phyloP scores from a whole-genome alignment of 1,139 yeast genomes.

The Sugiyamaella xylanicola region DNA sequence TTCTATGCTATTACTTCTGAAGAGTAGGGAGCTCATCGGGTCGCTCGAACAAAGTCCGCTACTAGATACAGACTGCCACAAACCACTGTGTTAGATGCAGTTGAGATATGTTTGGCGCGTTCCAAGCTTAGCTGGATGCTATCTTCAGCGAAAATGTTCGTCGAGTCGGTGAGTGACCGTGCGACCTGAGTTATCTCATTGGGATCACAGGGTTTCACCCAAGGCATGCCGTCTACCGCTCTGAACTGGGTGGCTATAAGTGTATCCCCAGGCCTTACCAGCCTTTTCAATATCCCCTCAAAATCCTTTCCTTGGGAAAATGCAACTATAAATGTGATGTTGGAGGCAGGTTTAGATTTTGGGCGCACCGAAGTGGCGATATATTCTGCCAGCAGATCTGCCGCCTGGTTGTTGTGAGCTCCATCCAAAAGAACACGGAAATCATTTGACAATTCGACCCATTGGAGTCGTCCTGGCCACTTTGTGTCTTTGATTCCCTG shows the following conservation, averaged over 20 bases:
- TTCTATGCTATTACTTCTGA: no score
- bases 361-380: slow-evolving; percentile 39
- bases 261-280: slow-evolving; percentile 55
- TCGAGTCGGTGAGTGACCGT: slow-evolving; percentile 13
- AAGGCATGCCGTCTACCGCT: slow-evolving; percentile 86
- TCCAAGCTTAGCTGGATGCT: slow-evolving; percentile 5
- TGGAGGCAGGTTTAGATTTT: slow-evolving; percentile 27
- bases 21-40: neutral
- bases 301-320: slow-evolving; percentile 74
- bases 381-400: slow-evolving; percentile 60
- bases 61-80: slow-evolving; percentile 83
- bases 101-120: neutral
- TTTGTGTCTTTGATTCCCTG: slow-evolving; percentile 51
- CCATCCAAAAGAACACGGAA: slow-evolving; percentile 75
- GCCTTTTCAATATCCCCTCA: slow-evolving; percentile 52
- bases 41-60: slow-evolving; percentile 59
- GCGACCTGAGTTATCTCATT: slow-evolving; percentile 42
- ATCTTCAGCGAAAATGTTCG: slow-evolving; percentile 8
- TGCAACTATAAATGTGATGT: slow-evolving; percentile 65
- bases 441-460: slow-evolving; percentile 51
- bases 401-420: slow-evolving; percentile 89
- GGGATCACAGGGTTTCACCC: slow-evolving; percentile 63
- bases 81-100: slow-evolving; percentile 47
- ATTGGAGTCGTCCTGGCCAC: slow-evolving; percentile 49
- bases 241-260: slow-evolving; percentile 67